phyloP scores from a whole-genome alignment of 1,139 yeast species.

The Geotrichum reessii region DNA sequence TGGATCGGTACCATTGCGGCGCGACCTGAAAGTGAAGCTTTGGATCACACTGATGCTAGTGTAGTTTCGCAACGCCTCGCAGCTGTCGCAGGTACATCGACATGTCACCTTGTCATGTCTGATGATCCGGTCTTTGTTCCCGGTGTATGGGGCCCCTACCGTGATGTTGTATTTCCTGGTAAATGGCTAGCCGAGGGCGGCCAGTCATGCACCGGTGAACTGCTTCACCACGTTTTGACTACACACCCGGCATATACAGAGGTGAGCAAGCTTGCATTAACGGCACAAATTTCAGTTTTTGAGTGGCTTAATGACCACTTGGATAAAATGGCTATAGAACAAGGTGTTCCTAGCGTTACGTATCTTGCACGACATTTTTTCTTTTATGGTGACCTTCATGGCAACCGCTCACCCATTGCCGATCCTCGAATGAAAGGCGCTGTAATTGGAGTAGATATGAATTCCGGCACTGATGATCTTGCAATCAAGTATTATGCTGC shows the following conservation, averaged over 20 bases:
- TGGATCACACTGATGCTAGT: background rate
- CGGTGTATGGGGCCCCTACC: slow-evolving; percentile 98
- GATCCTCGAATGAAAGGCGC: slow-evolving; percentile 90
- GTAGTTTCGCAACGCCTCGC: slow-evolving; percentile 71
- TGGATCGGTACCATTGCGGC: slow-evolving; percentile 99
- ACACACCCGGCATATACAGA: slow-evolving; percentile 84
- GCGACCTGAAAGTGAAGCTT: slow-evolving; percentile 41
- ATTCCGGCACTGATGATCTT: slow-evolving; percentile 70
- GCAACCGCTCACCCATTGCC: slow-evolving; percentile 93
- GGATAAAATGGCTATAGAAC: slow-evolving; percentile 55
- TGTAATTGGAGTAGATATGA: slow-evolving; percentile 90
- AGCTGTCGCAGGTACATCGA: slow-evolving; percentile 96
- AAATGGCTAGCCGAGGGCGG: slow-evolving; percentile 98
- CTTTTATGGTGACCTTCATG: slow-evolving; percentile 93
- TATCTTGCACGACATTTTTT: slow-evolving; percentile 77
- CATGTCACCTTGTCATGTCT: slow-evolving; percentile 90
- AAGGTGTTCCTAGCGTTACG: slow-evolving; percentile 61
- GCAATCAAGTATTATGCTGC: slow-evolving; percentile 87
- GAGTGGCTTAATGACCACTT: slow-evolving; percentile 72
- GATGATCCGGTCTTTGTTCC: slow-evolving; percentile 80
- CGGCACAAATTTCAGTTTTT: slow-evolving; percentile 53
- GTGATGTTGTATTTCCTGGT: slow-evolving; percentile 81
- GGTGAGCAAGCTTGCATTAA: slow-evolving; percentile 37
- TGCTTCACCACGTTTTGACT: slow-evolving; percentile 77
- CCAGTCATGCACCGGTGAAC: slow-evolving; percentile 92